These are phyloP conservation scores for Acanthamoeba triangularis DNA, from an alignment of 208 protist species.

Conservation along the genomic window DNA sequence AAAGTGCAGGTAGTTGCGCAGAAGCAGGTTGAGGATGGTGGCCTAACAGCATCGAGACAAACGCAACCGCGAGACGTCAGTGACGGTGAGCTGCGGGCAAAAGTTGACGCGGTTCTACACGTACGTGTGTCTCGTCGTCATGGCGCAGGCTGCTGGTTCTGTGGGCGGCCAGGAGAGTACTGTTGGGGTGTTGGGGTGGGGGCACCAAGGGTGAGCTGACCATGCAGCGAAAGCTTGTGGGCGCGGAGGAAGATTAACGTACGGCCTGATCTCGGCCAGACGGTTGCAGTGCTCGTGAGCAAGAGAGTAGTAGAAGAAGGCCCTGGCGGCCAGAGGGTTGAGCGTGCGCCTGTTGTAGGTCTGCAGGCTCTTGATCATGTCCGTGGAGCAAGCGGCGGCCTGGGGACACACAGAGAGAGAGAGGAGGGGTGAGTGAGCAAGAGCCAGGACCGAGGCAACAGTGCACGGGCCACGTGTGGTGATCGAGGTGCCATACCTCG, in stretches of 20 bases:
- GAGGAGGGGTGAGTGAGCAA: neutral
- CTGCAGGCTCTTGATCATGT: slow-evolving; percentile 62
- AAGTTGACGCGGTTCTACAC: neutral
- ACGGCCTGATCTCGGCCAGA: slow-evolving; percentile 85
- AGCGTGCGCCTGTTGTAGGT: slow-evolving; percentile 83
- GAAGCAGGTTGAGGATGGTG: slow-evolving; percentile 92
- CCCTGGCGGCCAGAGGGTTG: slow-evolving; percentile 86
- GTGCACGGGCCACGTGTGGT: neutral
- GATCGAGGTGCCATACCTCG: neutral
- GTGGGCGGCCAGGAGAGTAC: slow-evolving; percentile 86
- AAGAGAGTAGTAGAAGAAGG: slow-evolving; percentile 89
- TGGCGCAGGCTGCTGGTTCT: slow-evolving; percentile 89
- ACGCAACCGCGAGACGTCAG: neutral
- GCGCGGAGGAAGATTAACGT: slow-evolving; percentile 29
- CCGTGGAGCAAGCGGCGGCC: slow-evolving; percentile 36
- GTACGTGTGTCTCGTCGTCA: slow-evolving; percentile 83
- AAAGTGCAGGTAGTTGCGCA: slow-evolving; percentile 91
- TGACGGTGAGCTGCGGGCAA: neutral
- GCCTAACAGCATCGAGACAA: slow-evolving; percentile 65
- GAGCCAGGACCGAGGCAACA: neutral
- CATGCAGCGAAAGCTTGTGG: neutral
- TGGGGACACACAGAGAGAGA: neutral
- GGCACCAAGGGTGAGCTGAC: neutral
- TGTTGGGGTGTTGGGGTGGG: neutral
- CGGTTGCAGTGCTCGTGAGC: slow-evolving; percentile 82